Conservation (phyloP, 179 eudicot genomes). For the Camellia oleifera region DNA sequence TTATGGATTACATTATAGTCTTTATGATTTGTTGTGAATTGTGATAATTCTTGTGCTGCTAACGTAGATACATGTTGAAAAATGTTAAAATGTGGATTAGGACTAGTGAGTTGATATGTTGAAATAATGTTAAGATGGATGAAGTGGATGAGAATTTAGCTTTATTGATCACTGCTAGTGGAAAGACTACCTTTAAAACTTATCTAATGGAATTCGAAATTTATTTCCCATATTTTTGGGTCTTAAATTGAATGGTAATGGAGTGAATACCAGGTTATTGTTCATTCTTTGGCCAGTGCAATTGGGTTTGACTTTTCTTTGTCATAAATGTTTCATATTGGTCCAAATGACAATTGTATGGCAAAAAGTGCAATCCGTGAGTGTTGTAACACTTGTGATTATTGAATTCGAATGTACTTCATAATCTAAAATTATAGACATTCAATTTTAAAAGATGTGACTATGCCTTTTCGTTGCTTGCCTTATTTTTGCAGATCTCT, state of each 20-base stretch:
- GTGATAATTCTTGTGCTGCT: background rate
- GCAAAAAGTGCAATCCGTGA: background rate
- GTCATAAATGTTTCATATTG: background rate
- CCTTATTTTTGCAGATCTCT: conserved; percentile 70
- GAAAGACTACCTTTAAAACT: background rate
- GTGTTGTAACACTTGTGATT: conserved; percentile 6
- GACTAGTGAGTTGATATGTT: background rate
- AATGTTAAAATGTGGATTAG: no score
- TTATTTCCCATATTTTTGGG: background rate
- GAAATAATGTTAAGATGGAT: background rate
- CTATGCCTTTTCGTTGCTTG: background rate
- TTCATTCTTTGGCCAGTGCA: background rate
- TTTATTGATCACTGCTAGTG: background rate
- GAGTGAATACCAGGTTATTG: no score
- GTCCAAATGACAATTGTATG: background rate
- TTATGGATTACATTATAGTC: no score
- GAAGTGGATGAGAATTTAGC: conserved; percentile 1
- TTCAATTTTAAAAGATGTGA: background rate
- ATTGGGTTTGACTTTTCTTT: conserved; percentile 15
- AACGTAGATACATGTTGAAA: background rate
- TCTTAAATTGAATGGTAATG: background rate
- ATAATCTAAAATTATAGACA: background rate
- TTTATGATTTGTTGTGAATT: background rate
- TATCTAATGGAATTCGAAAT: background rate
- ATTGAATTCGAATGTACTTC: background rate